These are phyloP conservation scores for Ogataea minuta DNA, from an alignment of 805 yeast species.

Conservation along the genomic window DNA sequence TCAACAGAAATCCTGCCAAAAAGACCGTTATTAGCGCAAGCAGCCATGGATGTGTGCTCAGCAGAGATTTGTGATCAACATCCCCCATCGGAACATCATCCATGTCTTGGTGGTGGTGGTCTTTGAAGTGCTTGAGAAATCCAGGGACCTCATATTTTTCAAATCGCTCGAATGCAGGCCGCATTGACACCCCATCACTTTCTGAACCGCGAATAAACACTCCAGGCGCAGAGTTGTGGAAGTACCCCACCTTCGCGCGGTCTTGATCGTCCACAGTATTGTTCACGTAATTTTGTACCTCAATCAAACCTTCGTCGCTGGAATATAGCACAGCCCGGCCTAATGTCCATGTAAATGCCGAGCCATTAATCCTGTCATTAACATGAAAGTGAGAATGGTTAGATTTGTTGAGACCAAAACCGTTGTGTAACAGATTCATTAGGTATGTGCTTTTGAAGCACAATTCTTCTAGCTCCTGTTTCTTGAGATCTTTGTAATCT, in stretches of 20 bases:
- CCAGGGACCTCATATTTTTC: constrained; percentile 24
- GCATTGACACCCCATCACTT: constrained; percentile 33
- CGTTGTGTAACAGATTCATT: constrained; percentile 54
- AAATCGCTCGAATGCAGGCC: constrained; percentile 42
- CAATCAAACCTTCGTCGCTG: constrained; percentile 47
- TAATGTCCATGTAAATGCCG: constrained; percentile 90
- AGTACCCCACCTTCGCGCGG: constrained; percentile 41
- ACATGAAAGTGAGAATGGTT: constrained; percentile 40
- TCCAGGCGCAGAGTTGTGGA: constrained; percentile 46
- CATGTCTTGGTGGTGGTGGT: constrained; percentile 32
- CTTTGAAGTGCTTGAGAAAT: constrained; percentile 22
- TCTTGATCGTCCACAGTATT: constrained; percentile 11
- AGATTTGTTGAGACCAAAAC: constrained; percentile 56
- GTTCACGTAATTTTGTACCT: constrained; percentile 34
- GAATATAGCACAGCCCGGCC: constrained; percentile 73
- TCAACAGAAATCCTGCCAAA: constrained; percentile 7
- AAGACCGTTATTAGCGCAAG: constrained; percentile 7
- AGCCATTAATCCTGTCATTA: constrained; percentile 66
- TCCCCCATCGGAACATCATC: constrained; percentile 37
- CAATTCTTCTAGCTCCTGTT: constrained; percentile 47
- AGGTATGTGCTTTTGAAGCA: constrained; percentile 67
- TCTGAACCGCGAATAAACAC: constrained; percentile 56
- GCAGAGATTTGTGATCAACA: constrained; percentile 40
- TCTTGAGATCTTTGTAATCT: constrained; percentile 33
- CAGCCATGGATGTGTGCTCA: constrained; percentile 17